phyloP scores from a whole-genome alignment of 345 rosid genomes.

The Geranium rotundifolium region DNA sequence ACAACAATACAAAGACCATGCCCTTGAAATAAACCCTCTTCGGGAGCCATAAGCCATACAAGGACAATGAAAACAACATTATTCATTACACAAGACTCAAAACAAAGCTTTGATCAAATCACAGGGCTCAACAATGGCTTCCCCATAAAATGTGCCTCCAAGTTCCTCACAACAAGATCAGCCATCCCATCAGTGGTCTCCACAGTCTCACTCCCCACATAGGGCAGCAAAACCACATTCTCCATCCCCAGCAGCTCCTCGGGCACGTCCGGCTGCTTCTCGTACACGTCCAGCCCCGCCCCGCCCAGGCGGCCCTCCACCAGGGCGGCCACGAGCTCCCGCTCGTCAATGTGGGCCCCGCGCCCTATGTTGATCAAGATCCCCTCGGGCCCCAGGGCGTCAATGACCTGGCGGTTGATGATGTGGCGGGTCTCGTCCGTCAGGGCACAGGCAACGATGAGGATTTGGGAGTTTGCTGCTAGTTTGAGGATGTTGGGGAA shows the following conservation, averaged over 20 bases:
- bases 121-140: neutral
- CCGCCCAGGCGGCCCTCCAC: neutral
- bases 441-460: neutral
- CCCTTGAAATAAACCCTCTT: too few species aligned
- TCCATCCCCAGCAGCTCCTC: neutral
- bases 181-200: neutral
- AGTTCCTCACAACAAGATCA: neutral
- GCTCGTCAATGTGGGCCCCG: neutral
- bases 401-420: neutral
- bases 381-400: neutral
- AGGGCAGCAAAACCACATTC: neutral
- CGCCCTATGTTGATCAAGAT: neutral
- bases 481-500: neutral
- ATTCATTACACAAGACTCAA: too few species aligned
- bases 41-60: too few species aligned
- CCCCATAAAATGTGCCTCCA: neutral
- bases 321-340: neutral
- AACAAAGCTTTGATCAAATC: neutral
- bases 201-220: neutral
- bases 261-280: neutral
- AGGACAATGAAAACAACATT: too few species aligned
- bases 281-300: neutral
- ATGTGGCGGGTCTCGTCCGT: neutral
- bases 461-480: neutral
- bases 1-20: too few species aligned